Percentiles rank a stretch among this genome's conserved stretches.
These are phyloP conservation scores for Phylloporus sp. DNA, from an alignment of 768 basidiomycete genomes.

Conservation along the genomic window DNA sequence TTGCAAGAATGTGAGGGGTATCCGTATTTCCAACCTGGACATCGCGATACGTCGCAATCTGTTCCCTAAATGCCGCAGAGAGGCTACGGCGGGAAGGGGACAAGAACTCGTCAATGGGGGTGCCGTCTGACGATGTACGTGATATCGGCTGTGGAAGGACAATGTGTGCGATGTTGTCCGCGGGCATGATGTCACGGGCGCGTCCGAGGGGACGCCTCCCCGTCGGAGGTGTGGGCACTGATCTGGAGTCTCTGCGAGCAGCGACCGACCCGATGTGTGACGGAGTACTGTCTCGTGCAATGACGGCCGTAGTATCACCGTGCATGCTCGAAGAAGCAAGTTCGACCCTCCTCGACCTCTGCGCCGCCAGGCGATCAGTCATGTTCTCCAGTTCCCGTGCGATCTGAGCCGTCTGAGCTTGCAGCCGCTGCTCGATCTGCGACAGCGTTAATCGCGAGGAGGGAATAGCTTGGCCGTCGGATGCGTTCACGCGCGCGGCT, in stretches of 20 bases:
- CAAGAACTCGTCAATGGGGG: conserved; percentile 16
- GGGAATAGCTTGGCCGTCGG: conserved; percentile 17
- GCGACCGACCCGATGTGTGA: neutral
- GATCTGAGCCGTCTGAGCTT: conserved; percentile 29
- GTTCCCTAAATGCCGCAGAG: conserved; percentile 21
- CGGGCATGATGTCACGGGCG: conserved; percentile 13
- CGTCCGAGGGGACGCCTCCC: conserved; percentile 16
- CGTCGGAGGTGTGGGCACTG: conserved; percentile 2
- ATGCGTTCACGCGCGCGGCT: conserved; percentile 26
- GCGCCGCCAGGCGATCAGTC: conserved; percentile 24
- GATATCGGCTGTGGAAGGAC: conserved; percentile 20
- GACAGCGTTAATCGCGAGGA: conserved; percentile 20
- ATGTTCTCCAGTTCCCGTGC: conserved; percentile 33
- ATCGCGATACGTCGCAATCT: conserved; percentile 15
- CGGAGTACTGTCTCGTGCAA: neutral
- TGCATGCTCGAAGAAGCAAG: conserved; percentile 14
- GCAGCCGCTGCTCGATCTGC: conserved; percentile 28
- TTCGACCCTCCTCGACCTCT: conserved; percentile 23
- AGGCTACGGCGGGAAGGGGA: conserved; percentile 15
- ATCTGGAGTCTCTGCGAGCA: conserved; percentile 2
- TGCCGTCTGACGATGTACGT: conserved; percentile 23
- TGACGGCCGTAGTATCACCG: neutral
- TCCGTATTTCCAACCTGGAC: conserved; percentile 4
- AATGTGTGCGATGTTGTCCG: conserved; percentile 18
- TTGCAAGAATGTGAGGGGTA: conserved; percentile 20